These are phyloP conservation scores for Rosa lucieae DNA, from an alignment of 306 rosid species.

Conservation along the genomic window DNA sequence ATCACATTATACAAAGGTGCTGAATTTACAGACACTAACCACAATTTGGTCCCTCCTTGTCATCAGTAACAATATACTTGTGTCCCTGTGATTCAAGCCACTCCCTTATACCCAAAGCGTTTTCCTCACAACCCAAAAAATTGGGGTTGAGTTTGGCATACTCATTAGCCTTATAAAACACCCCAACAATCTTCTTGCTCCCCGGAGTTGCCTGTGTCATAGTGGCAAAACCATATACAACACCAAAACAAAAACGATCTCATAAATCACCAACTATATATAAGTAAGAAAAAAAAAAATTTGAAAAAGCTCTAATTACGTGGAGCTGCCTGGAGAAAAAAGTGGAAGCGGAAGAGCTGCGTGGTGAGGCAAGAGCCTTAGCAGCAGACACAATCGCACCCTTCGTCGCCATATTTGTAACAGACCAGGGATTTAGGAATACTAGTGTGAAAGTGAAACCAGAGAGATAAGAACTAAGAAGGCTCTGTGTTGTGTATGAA, in stretches of 20 bases:
- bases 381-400: constrained; percentile 48
- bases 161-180: constrained; percentile 87
- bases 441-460: background rate
- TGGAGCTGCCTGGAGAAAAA: constrained; percentile 44
- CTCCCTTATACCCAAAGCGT: constrained; percentile 79
- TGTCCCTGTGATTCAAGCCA: constrained; percentile 97
- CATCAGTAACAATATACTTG: constrained; percentile 87
- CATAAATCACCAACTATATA: background rate
- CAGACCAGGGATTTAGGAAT: background rate
- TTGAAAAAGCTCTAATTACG: constrained; percentile 27
- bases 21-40: constrained; percentile 43
- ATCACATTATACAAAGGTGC: background rate
- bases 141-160: constrained; percentile 81
- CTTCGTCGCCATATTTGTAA: constrained; percentile 50
- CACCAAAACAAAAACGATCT: background rate
- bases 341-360: constrained; percentile 26
- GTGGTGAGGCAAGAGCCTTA: constrained; percentile 42
- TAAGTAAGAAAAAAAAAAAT: background rate
- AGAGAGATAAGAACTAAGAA: background rate
- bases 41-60: constrained; percentile 79
- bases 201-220: constrained; percentile 66
- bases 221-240: background rate
- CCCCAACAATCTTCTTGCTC: constrained; percentile 92
- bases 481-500: background rate
- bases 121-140: constrained; percentile 86